Evolutionary conservation across 2,329 filamentous ascomycete genomes (phyloP).

Genomic region (Orbilia ellipsospora): DNA sequence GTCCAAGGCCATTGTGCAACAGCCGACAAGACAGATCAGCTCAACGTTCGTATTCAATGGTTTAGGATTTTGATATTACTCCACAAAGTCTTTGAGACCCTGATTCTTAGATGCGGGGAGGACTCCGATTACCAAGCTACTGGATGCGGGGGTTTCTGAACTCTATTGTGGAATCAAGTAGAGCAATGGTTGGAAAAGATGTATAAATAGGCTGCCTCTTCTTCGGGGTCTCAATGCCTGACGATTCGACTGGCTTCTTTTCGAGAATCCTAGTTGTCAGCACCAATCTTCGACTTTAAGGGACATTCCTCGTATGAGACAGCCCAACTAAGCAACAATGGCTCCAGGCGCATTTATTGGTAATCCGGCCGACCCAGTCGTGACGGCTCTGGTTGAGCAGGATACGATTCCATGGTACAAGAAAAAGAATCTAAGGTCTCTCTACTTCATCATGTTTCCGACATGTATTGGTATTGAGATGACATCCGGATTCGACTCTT

Average conservation of each 20-base stretch:
- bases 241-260: no score
- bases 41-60: no score
- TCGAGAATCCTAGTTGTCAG: no score
- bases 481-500: slow-evolving; percentile 71
- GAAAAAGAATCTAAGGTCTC: slow-evolving; percentile 70
- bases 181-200: neutral
- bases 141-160: neutral
- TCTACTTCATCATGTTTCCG: slow-evolving; percentile 71
- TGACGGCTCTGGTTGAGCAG: slow-evolving; percentile 63
- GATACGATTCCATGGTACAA: slow-evolving; percentile 64
- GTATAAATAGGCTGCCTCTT: neutral
- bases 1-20: no score
- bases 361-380: slow-evolving; percentile 61
- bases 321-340: slow-evolving; percentile 23
- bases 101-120: no score
- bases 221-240: no score
- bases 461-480: slow-evolving; percentile 73
- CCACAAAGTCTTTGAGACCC: no score
- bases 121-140: neutral
- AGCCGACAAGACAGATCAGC: no score
- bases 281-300: neutral
- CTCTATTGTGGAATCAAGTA: no score
- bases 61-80: no score
- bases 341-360: slow-evolving; percentile 32
- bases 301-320: neutral